phyloP scores from a whole-genome alignment of 192 early-diverging fungal species.

The Coemansia aciculifera region DNA sequence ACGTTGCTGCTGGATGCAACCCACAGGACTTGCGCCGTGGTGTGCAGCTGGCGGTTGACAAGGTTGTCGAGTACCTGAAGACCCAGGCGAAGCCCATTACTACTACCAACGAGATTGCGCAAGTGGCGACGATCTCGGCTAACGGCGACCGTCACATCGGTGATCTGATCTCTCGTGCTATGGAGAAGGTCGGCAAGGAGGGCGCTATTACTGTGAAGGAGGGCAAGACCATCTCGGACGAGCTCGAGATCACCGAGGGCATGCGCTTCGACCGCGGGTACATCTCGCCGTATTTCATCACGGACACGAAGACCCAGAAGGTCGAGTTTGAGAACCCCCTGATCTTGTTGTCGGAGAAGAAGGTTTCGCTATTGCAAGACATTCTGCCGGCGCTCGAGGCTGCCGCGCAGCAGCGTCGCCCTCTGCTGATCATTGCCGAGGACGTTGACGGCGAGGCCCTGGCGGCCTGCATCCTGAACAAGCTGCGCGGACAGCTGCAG shows the following conservation, averaged over 20 bases:
- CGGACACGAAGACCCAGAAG: constrained; percentile 97
- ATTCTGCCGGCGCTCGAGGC: constrained; percentile 95
- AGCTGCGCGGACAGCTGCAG: constrained; percentile 96
- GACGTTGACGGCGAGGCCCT: constrained; percentile 99
- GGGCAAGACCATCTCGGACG: constrained; percentile 99
- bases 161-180: constrained; percentile 94
- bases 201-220: constrained; percentile 99
- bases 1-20: constrained; percentile 98
- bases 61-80: constrained; percentile 90
- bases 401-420: constrained; percentile 91
- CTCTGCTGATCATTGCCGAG: constrained; percentile 96
- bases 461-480: constrained; percentile 99
- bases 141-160: constrained; percentile 99
- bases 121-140: constrained; percentile 99
- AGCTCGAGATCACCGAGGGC: constrained; percentile 98
- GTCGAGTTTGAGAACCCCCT: constrained; percentile 99
- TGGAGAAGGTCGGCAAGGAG: constrained; percentile 99
- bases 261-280: constrained; percentile 99
- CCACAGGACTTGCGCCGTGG: constrained; percentile 98
- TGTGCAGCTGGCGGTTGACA: constrained; percentile 90
- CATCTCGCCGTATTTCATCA: constrained; percentile 99
- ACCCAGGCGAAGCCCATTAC: constrained; percentile 89
- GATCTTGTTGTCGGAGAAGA: constrained; percentile 97
- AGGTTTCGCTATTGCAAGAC: constrained; percentile 95
- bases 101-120: constrained; percentile 94